These are phyloP conservation scores for Cladosporium velox DNA, from an alignment of 2,329 filamentous ascomycete species.

Conservation along the genomic window DNA sequence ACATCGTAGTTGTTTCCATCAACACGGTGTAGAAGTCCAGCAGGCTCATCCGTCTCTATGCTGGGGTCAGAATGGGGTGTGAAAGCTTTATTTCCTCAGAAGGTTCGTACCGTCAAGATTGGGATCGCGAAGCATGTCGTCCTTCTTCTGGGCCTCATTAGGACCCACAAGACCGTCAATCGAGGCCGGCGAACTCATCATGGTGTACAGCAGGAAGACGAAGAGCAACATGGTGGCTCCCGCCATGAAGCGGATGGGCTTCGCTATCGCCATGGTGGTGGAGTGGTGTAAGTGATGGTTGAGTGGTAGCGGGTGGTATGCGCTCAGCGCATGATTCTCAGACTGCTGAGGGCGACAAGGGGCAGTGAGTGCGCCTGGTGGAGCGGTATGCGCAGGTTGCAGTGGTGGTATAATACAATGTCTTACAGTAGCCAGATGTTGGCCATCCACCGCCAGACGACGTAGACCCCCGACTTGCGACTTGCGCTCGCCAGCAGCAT, in stretches of 20 bases:
- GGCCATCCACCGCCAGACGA: neutral
- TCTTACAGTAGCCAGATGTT: neutral
- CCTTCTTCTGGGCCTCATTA: slow-evolving; percentile 43
- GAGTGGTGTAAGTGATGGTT: neutral
- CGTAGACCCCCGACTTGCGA: slow-evolving; percentile 3
- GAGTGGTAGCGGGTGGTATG: neutral
- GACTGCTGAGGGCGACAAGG: neutral
- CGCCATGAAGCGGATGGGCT: slow-evolving; percentile 78
- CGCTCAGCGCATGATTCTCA: slow-evolving; percentile 20
- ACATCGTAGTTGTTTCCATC: slow-evolving; percentile 73
- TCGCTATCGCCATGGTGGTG: slow-evolving; percentile 75
- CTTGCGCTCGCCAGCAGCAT: neutral
- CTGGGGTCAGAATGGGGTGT: neutral
- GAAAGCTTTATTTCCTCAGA: neutral
- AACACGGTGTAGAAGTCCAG: slow-evolving; percentile 71
- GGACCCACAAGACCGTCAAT: slow-evolving; percentile 26
- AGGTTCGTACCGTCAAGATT: slow-evolving; percentile 74
- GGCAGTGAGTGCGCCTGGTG: neutral
- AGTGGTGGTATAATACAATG: neutral
- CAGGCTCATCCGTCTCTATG: slow-evolving; percentile 79
- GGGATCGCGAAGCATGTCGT: slow-evolving; percentile 75
- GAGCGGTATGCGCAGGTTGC: neutral
- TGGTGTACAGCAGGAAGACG: slow-evolving; percentile 75
- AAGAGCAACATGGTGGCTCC: slow-evolving; percentile 71
- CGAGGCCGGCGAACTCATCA: slow-evolving; percentile 55